Conservation (phyloP, 1,284 basidiomycete genomes). For the Paramarasmius palmivorus region DNA sequence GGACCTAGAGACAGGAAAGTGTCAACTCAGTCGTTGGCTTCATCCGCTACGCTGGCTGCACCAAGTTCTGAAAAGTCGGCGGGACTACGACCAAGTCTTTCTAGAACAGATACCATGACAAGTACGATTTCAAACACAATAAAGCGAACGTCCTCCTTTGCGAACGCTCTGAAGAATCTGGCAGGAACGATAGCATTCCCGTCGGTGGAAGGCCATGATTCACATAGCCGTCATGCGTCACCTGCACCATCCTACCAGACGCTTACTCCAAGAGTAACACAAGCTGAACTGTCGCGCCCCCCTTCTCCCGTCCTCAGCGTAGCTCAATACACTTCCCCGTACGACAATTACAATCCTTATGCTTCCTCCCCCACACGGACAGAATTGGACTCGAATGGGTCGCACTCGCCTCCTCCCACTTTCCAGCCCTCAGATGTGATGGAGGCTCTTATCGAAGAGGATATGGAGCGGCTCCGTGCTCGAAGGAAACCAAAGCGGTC, state of each 20-base stretch:
- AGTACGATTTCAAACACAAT: slow-evolving; percentile 65
- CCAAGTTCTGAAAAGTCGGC: slow-evolving; percentile 20
- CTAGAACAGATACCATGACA: slow-evolving; percentile 63
- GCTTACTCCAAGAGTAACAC: slow-evolving; percentile 29
- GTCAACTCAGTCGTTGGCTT: slow-evolving; percentile 50
- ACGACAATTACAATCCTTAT: slow-evolving; percentile 43
- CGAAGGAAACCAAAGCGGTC: slow-evolving; percentile 52
- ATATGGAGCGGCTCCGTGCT: slow-evolving; percentile 82
- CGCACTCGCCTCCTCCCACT: slow-evolving; percentile 22
- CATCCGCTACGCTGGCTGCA: slow-evolving; percentile 23
- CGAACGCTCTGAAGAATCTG: slow-evolving; percentile 77
- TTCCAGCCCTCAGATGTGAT: slow-evolving; percentile 77
- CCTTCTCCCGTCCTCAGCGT: slow-evolving; percentile 77
- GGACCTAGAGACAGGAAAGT: slow-evolving; percentile 49
- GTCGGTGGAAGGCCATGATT: slow-evolving; percentile 50
- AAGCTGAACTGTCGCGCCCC: slow-evolving; percentile 56
- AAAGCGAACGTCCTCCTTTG: slow-evolving; percentile 82
- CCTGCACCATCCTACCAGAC: slow-evolving; percentile 35
- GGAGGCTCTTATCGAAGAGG: slow-evolving; percentile 86
- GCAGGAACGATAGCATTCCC: slow-evolving; percentile 75
- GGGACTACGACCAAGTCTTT: slow-evolving; percentile 44
- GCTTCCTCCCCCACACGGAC: slow-evolving; percentile 18
- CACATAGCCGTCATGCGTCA: slow-evolving; percentile 41
- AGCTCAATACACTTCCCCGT: slow-evolving; percentile 76
- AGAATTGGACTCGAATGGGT: slow-evolving; percentile 1